phyloP scores from a whole-genome alignment of 2,329 filamentous ascomycete species.

The Plenodomus biglobosus region DNA sequence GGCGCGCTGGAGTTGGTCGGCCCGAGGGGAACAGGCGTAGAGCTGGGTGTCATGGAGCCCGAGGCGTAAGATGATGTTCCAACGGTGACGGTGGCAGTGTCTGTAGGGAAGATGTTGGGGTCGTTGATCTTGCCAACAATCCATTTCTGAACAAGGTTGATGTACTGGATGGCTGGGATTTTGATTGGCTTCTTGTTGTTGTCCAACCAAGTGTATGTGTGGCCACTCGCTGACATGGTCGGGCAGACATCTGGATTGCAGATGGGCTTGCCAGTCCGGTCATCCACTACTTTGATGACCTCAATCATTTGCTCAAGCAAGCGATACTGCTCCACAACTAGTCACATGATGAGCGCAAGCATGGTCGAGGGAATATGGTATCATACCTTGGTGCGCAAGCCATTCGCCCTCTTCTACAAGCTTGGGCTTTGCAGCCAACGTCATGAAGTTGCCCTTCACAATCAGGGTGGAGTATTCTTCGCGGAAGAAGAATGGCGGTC shows the following conservation, averaged over 20 bases:
- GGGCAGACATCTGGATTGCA: constrained; percentile 85
- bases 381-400: constrained; percentile 87
- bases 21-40: constrained; percentile 49
- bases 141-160: constrained; percentile 95
- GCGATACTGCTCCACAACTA: constrained; percentile 91
- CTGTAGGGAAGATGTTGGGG: constrained; percentile 84
- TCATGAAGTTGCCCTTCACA: constrained; percentile 97
- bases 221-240: constrained; percentile 89
- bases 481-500: constrained; percentile 74
- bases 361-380: neutral
- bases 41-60: constrained; percentile 52
- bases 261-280: constrained; percentile 70
- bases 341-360: constrained; percentile 28
- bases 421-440: constrained; percentile 86
- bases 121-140: constrained; percentile 96
- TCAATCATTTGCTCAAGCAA: constrained; percentile 87
- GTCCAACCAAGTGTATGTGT: constrained; percentile 97
- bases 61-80: constrained; percentile 60
- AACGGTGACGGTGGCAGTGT: constrained; percentile 69
- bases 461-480: constrained; percentile 78
- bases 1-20: constrained; percentile 54
- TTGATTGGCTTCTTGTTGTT: constrained; percentile 84
- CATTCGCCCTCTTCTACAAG: constrained; percentile 94
- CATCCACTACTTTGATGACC: constrained; percentile 83
- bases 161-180: constrained; percentile 89